Base-by-base conservation (phyloP, 2,329 filamentous ascomycete genomes). In the Alternaria ventricosa region DNA sequence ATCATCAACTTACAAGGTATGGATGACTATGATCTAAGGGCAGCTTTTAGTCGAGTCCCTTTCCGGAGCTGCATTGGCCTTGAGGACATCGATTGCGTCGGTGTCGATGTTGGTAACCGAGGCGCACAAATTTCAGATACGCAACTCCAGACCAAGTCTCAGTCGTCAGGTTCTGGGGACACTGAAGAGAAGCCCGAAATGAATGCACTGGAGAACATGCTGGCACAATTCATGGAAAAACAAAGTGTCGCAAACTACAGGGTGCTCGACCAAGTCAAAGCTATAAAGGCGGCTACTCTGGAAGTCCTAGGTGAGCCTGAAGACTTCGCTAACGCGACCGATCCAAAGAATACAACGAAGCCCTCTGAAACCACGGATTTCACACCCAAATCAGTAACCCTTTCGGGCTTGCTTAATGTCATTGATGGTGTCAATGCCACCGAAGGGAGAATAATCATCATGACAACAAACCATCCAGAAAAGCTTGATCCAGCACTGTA, bases 381-480 rank as follows among this genome's bases (percentile, higher is more conserved):
- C 23, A 57, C 6, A 23, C 20, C 51, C 63, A 33, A 25, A 33
- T 33, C 58, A 58, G 33, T 68, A 49, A 57, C 91, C 1, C 84
- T 95, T 6, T 92, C 90, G 0, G 91, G 91, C 1, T 85, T 95
- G 2, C 85, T 96, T 54, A 95, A 95, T 78, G 90, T 90, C 59
- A 92, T 95, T 36, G 92, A 96, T 73, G 91, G 92, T 58, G 90
- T 93, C 4, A 90, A 89, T 3, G 91, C 89, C 6, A 90, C 92
- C 70, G 91, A 94, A 79, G 91, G 91, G 43, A 87, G 91, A 49
- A 86, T 94, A 18, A 84, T 94, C 27, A 88, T 94, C 80, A 92
- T 94, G 89, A 94, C 91, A 0, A 93, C 90, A 44, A 94, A 94
- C 78, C 86, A 88, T 61, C 89, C 90, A 3, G 88, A 94, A 69